These are phyloP conservation scores for Plectranthus barbatus DNA, from an alignment of 257 asterid genomes.

Conservation along the genomic window DNA sequence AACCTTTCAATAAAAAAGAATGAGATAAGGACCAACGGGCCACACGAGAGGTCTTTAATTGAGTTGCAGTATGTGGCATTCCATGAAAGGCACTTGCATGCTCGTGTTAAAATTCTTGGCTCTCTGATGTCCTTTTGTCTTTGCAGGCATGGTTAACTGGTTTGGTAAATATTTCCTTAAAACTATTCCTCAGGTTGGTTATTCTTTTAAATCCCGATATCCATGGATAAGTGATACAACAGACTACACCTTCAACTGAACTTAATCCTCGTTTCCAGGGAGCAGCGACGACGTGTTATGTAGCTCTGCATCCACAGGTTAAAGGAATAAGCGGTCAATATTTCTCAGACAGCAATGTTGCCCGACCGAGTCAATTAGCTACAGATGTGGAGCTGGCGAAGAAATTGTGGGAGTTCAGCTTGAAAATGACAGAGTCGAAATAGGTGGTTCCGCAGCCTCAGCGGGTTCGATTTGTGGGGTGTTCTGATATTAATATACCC, in stretches of 20 bases:
- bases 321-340: conserved; percentile 65
- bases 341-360: conserved; percentile 41
- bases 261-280: conserved; percentile 21
- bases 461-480: not conserved
- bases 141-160: conserved; percentile 40
- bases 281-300: conserved; percentile 63
- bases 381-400: conserved; percentile 51
- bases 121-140: not conserved
- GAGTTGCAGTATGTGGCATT: not conserved
- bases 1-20: no score
- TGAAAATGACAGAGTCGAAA: conserved; percentile 32
- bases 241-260: not conserved
- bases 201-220: not conserved
- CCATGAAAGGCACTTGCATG: not conserved
- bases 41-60: no score
- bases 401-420: conserved; percentile 71
- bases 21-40: no score
- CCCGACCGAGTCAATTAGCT: conserved; percentile 24
- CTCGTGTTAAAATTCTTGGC: not conserved
- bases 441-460: conserved; percentile 13
- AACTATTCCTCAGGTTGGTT: conserved; percentile 54
- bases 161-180: conserved; percentile 57
- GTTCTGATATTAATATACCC: no score
- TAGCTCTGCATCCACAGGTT: conserved; percentile 66
- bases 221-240: not conserved